Conservation (phyloP, 2,329 filamentous ascomycete genomes). For the Ophiosphaerella narmari region DNA sequence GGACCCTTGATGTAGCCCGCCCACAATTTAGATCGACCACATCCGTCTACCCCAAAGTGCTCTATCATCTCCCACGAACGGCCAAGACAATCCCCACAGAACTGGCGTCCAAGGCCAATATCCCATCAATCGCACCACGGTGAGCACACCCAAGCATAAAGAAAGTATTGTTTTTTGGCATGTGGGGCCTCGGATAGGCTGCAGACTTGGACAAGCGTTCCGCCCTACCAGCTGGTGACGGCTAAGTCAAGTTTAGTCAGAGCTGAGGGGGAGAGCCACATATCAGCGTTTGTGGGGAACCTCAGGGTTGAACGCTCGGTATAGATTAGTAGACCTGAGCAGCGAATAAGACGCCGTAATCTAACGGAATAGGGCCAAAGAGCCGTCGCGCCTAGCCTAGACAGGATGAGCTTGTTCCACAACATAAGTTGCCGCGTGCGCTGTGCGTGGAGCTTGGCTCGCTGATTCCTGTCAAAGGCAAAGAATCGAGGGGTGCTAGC, state of each 20-base stretch:
- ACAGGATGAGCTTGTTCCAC: slow-evolving; percentile 9
- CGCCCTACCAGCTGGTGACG: slow-evolving; percentile 4
- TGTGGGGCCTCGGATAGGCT: background rate
- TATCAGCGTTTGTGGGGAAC: slow-evolving; percentile 23
- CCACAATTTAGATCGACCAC: slow-evolving; percentile 1
- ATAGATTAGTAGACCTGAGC: slow-evolving; percentile 3
- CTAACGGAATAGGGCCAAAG: slow-evolving; percentile 7
- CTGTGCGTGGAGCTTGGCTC: slow-evolving; percentile 10
- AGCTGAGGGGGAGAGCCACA: slow-evolving; percentile 13
- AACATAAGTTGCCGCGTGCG: slow-evolving; percentile 13
- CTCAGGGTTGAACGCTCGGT: slow-evolving; percentile 4
- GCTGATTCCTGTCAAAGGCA: background rate
- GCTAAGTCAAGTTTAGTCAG: slow-evolving; percentile 8
- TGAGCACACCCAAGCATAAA: no score
- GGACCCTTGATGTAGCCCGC: slow-evolving; percentile 12
- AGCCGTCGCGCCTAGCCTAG: slow-evolving; percentile 8
- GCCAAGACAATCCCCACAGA: no score
- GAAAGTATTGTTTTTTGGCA: background rate
- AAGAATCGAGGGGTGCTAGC: slow-evolving; percentile 9
- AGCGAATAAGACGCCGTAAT: background rate
- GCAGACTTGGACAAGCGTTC: slow-evolving; percentile 2
- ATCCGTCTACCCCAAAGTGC: slow-evolving; percentile 3
- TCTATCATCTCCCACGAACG: background rate
- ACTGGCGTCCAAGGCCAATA: no score
- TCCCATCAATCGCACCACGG: no score